phyloP scores from a whole-genome alignment of 1,139 yeast species.

The Protomyces macrosporus region DNA sequence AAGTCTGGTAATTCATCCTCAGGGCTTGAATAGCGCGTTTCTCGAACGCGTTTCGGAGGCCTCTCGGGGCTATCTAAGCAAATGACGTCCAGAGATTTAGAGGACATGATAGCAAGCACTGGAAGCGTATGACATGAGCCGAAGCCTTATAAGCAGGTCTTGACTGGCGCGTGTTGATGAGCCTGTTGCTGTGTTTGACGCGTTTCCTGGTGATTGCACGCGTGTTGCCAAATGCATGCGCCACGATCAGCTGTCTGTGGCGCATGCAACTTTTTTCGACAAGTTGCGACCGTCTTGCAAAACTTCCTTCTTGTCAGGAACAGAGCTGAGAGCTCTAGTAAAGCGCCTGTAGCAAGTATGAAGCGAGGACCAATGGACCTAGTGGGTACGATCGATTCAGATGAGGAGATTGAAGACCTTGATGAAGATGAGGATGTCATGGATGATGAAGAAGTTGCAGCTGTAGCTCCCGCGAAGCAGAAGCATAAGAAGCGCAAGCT shows the following conservation, averaged over 20 bases:
- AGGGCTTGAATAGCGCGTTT: not conserved
- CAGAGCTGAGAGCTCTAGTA: too few species aligned
- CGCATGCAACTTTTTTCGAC: not conserved
- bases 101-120: not conserved
- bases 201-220: too few species aligned
- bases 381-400: slow-evolving; percentile 23
- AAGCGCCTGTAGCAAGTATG: not conserved
- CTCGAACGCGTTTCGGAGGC: not conserved
- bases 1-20: not conserved
- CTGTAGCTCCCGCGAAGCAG: not conserved
- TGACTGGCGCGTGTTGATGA: too few species aligned
- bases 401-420: slow-evolving; percentile 15
- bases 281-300: too few species aligned
- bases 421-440: slow-evolving; percentile 23
- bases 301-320: too few species aligned
- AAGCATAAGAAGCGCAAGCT: slow-evolving; percentile 31
- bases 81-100: not conserved
- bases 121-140: too few species aligned
- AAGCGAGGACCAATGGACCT: not conserved
- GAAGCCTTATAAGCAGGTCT: too few species aligned
- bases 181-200: too few species aligned
- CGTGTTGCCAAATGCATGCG: too few species aligned
- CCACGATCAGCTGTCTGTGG: not conserved
- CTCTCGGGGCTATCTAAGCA: not conserved
- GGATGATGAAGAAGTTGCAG: slow-evolving; percentile 10